Base-by-base conservation (phyloP, 768 basidiomycete species). In the Leccinellum luteum region DNA sequence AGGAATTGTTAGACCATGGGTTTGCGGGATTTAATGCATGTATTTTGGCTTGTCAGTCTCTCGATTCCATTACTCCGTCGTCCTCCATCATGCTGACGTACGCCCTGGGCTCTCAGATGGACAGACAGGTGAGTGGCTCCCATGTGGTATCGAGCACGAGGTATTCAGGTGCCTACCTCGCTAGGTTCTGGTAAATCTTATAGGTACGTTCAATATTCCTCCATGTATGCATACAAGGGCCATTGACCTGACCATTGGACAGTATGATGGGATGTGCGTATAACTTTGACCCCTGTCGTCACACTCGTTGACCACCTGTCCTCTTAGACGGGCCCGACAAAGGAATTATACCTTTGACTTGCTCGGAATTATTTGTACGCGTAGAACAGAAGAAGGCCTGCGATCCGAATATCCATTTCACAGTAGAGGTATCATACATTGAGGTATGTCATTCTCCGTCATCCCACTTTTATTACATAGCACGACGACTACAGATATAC, bases 351-450 rank as follows among this genome's bases (percentile, higher is more conserved):
- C 96, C 96, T 27, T 83, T 97, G 45, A 97, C 94, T 48, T 98
- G 96, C 66, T 86, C 84, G 51, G 94, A 97, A 71, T 79, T 99
- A 30, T 99, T 99, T 73, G 78, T 83, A 61, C 87, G 95, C 54
- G 91, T 95, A 49, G 81, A 79, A 47, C 68, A 79, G 31, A 86
- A 89, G 72, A 85, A 76, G 63, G 76, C 78, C 2, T 70, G 66
- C 51, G 90, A 94, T 67, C 72, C 85, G 10, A 86, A 87, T 64
- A 64, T 94, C 58, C 84, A 78, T 57, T 96, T 94, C 66, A 89
- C 90, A 2, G 95, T 99, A 43, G 96, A 98, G 75, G 95, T 97
- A n/a, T 97, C 94, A 5, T 98, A 97, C 70, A 97, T 97, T 60
- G 95, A 96, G 82, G 90, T 90, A 53, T 52, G 77, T 67, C 38